Conservation (phyloP, 352 stramenopile genomes). For the Phytopythium delawarense region DNA sequence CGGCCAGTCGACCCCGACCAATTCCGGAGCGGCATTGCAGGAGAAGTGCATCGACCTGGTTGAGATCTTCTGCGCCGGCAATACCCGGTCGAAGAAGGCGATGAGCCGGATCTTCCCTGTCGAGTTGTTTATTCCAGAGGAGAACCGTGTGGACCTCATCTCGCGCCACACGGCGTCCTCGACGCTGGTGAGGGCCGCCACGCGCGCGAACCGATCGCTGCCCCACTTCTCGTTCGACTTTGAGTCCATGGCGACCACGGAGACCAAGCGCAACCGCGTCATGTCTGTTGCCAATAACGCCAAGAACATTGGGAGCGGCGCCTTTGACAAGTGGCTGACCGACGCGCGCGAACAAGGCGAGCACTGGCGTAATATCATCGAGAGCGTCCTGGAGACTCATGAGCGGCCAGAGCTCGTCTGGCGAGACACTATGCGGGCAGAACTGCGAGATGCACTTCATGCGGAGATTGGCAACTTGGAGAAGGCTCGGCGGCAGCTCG, state of each 20-base stretch:
- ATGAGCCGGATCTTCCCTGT: slow-evolving; percentile 81
- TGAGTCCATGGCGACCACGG: slow-evolving; percentile 30
- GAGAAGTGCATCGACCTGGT: slow-evolving; percentile 68
- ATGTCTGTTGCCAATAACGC: slow-evolving; percentile 28
- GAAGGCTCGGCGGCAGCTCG: slow-evolving; percentile 10
- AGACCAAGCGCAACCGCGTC: slow-evolving; percentile 41
- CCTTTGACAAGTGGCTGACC: slow-evolving; percentile 58
- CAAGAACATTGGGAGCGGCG: slow-evolving; percentile 30
- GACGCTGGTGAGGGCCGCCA: slow-evolving; percentile 24
- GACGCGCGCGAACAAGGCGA: slow-evolving; percentile 69
- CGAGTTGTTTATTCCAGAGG: slow-evolving; percentile 68
- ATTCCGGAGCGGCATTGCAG: slow-evolving; percentile 22
- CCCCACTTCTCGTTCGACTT: slow-evolving; percentile 71
- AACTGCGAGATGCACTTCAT: slow-evolving; percentile 50
- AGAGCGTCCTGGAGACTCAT: slow-evolving; percentile 48
- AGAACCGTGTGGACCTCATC: slow-evolving; percentile 47
- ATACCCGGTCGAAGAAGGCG: slow-evolving; percentile 67
- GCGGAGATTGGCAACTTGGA: slow-evolving; percentile 39
- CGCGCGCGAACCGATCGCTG: slow-evolving; percentile 42
- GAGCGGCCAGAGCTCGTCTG: slow-evolving; percentile 73
- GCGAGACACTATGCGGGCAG: slow-evolving; percentile 54
- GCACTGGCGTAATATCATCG: slow-evolving; percentile 68
- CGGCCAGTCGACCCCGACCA: slow-evolving; percentile 34
- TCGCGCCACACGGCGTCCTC: slow-evolving; percentile 54
- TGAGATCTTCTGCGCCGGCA: slow-evolving; percentile 80